A percentile compares a stretch with the other conserved stretches of the same genome.
phyloP scores from a whole-genome alignment of 441 rosid species.

The Syzygium malaccense region DNA sequence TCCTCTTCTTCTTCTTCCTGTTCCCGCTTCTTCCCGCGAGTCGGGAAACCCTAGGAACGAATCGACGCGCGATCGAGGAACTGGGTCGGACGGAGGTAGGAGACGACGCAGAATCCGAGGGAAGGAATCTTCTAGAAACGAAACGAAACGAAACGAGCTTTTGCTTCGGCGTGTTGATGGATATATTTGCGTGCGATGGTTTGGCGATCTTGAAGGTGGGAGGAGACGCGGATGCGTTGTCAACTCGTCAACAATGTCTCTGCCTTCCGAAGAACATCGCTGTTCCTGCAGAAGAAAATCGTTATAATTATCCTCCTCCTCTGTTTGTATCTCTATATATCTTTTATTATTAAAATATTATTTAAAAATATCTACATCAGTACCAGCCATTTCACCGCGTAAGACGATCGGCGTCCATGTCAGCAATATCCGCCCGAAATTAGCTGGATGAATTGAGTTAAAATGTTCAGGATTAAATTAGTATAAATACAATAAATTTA shows the following conservation, averaged over 20 bases:
- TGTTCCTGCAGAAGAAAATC: neutral
- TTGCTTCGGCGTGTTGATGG: neutral
- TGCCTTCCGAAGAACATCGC: neutral
- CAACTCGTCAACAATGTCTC: neutral
- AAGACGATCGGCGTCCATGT: too few species aligned
- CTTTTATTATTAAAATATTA: too few species aligned
- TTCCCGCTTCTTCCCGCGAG: neutral
- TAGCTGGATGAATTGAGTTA: too few species aligned
- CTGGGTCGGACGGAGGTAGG: neutral
- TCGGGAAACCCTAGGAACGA: neutral
- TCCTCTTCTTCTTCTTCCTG: neutral
- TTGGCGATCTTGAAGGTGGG: neutral
- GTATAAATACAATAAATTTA: too few species aligned
- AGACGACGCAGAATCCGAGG: neutral
- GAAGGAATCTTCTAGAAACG: neutral
- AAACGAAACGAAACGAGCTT: neutral
- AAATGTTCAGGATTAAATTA: too few species aligned
- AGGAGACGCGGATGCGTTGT: neutral
- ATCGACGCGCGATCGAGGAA: neutral
- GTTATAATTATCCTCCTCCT: too few species aligned
- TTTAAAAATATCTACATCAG: too few species aligned
- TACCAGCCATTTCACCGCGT: fast-evolving
- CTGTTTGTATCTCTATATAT: too few species aligned
- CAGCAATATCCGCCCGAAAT: too few species aligned
- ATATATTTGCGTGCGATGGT: neutral